Conservation (phyloP, 495 filamentous ascomycete genomes). For the Penicillium chermesinum region DNA sequence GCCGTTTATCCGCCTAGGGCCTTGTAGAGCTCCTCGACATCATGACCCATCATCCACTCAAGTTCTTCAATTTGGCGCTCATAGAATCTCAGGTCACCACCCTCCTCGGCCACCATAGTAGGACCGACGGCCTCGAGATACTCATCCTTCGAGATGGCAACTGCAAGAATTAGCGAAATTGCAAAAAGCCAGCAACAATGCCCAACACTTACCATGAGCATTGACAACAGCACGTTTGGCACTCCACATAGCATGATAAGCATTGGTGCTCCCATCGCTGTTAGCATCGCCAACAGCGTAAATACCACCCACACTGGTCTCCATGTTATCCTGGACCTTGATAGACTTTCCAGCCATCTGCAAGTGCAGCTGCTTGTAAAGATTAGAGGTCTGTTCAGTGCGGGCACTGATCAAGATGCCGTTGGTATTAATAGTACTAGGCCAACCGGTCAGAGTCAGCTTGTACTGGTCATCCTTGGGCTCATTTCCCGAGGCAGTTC, state of each 20-base stretch:
- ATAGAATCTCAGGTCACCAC: conserved; percentile 7
- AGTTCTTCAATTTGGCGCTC: conserved; percentile 7
- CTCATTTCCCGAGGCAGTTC: conserved; percentile 1
- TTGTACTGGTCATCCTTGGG: conserved; percentile 7
- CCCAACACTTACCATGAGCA: conserved; percentile 1
- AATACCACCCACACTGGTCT: conserved; percentile 37
- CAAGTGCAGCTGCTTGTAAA: conserved; percentile 11
- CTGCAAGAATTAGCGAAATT: not conserved
- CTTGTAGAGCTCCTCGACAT: conserved; percentile 8
- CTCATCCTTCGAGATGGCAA: conserved; percentile 8
- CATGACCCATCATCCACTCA: conserved; percentile 4
- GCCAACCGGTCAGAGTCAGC: conserved; percentile 1
- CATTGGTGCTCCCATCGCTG: conserved; percentile 42
- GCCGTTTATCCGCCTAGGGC: conserved; percentile 5
- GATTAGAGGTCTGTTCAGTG: conserved; percentile 27
- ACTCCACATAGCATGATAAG: conserved; percentile 45
- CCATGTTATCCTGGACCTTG: conserved; percentile 27
- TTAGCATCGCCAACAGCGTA: conserved; percentile 48
- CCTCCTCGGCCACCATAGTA: conserved; percentile 1
- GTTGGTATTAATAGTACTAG: not conserved
- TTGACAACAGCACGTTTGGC: conserved; percentile 42
- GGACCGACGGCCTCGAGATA: conserved; percentile 1
- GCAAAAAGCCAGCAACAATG: not conserved
- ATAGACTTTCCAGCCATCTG: conserved; percentile 18
- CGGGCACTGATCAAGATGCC: conserved; percentile 4